A percentile compares a stretch with the other conserved stretches of the same genome.
phyloP scores from a whole-genome alignment of 306 rosid genomes.

The Psophocarpus tetragonolobus region DNA sequence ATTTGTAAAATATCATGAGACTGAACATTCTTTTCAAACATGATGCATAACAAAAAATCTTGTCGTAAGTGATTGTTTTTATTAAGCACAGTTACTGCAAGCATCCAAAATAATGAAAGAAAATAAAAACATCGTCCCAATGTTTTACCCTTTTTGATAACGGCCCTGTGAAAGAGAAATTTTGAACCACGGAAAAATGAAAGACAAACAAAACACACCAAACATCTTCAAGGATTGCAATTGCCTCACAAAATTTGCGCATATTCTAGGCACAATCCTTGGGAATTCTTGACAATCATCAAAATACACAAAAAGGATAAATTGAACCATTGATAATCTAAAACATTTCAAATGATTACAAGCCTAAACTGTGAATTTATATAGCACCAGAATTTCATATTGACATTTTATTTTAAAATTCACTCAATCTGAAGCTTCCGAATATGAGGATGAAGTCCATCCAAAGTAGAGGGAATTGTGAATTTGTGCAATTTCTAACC shows the following conservation, averaged over 20 bases:
- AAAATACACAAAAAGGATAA: slow-evolving; percentile 13
- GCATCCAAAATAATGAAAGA: not conserved
- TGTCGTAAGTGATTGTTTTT: not conserved
- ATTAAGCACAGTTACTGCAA: not conserved
- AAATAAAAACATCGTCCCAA: slow-evolving; percentile 4
- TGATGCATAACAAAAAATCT: not conserved
- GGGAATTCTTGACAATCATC: slow-evolving; percentile 1
- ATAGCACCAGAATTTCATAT: slow-evolving; percentile 3
- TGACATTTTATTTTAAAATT: not conserved
- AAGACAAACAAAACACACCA: not conserved
- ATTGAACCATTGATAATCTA: not conserved
- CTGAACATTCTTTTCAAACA: slow-evolving; percentile 20
- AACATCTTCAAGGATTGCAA: slow-evolving; percentile 7
- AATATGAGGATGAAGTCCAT: not conserved
- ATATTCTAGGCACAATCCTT: not conserved
- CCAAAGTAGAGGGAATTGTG: not conserved
- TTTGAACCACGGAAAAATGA: not conserved
- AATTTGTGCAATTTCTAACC: slow-evolving; percentile 49
- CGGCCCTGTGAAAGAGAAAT: not conserved
- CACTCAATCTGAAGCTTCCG: not conserved
- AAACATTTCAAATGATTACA: not conserved
- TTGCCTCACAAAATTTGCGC: not conserved
- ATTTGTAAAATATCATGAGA: slow-evolving; percentile 30
- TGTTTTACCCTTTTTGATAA: not conserved
- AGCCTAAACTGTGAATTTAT: not conserved